These are phyloP conservation scores for Suhomyces bolitotheri DNA, from an alignment of 1,139 yeast species.

Conservation along the genomic window DNA sequence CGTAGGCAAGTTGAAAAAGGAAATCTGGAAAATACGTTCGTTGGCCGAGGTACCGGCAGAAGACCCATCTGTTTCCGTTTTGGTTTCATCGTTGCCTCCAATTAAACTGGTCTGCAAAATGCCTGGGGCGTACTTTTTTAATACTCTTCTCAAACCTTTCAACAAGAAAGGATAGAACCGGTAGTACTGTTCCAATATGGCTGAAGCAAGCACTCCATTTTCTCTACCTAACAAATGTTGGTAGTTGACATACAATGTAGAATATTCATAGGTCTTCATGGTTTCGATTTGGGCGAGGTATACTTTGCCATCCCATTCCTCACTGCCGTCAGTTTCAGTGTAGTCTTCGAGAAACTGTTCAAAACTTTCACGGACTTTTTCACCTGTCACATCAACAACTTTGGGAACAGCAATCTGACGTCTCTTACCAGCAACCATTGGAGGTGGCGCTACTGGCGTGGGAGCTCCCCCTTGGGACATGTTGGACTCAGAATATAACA, in stretches of 20 bases:
- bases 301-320: constrained; percentile 52
- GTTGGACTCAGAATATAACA: constrained; percentile 20
- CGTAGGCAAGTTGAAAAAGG: constrained; percentile 84
- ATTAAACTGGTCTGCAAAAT: constrained; percentile 53
- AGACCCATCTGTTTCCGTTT: constrained; percentile 23
- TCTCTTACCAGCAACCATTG: constrained; percentile 40
- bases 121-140: constrained; percentile 76
- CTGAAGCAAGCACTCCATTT: constrained; percentile 86
- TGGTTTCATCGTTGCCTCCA: constrained; percentile 20
- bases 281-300: constrained; percentile 82
- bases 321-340: constrained; percentile 36
- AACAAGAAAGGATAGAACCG: constrained; percentile 85
- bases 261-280: constrained; percentile 72
- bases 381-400: constrained; percentile 90
- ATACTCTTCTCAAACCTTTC: constrained; percentile 69
- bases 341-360: constrained; percentile 75
- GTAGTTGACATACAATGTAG: constrained; percentile 84
- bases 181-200: constrained; percentile 87
- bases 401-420: constrained; percentile 73
- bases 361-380: constrained; percentile 87
- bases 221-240: constrained; percentile 74
- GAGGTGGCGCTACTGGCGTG: constrained; percentile 20
- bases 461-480: constrained; percentile 20
- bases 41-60: constrained; percentile 38
- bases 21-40: constrained; percentile 83